These are phyloP conservation scores for Brassica carinata DNA, from an alignment of 345 rosid genomes.

Conservation along the genomic window DNA sequence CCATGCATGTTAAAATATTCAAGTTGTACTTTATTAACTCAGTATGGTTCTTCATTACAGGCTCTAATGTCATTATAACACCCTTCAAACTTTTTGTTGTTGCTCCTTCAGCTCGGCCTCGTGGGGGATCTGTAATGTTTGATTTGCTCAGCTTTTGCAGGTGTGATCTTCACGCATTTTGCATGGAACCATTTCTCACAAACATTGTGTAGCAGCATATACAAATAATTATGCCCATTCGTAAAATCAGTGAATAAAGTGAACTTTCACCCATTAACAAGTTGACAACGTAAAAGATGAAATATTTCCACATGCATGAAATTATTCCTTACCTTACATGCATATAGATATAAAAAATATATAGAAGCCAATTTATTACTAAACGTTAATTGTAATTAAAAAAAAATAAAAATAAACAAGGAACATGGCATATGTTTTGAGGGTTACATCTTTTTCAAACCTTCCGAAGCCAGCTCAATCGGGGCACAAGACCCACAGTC, in stretches of 20 bases:
- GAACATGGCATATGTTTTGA: background rate
- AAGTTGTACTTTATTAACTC: too few species aligned
- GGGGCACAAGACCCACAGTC: background rate
- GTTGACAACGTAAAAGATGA: background rate
- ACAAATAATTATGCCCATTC: background rate
- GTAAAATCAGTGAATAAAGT: background rate
- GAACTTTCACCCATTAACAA: background rate
- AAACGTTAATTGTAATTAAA: background rate
- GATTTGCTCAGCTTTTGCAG: slow-evolving; percentile 42
- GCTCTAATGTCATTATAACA: background rate
- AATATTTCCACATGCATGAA: background rate
- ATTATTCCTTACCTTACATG: background rate
- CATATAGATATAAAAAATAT: background rate
- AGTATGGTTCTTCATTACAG: too few species aligned
- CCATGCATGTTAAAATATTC: too few species aligned
- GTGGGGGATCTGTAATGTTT: slow-evolving; percentile 37
- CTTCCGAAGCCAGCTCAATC: slow-evolving; percentile 13
- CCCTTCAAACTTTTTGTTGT: slow-evolving; percentile 8
- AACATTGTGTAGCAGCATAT: slow-evolving; percentile 32
- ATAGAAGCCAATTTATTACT: background rate
- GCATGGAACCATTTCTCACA: slow-evolving; percentile 46
- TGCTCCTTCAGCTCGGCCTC: slow-evolving; percentile 26
- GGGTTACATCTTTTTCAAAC: background rate
- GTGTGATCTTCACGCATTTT: slow-evolving; percentile 40
- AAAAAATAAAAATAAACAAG: background rate